Conservation (phyloP, 2,329 filamentous ascomycete species). For the Rhynchosporium secalis region DNA sequence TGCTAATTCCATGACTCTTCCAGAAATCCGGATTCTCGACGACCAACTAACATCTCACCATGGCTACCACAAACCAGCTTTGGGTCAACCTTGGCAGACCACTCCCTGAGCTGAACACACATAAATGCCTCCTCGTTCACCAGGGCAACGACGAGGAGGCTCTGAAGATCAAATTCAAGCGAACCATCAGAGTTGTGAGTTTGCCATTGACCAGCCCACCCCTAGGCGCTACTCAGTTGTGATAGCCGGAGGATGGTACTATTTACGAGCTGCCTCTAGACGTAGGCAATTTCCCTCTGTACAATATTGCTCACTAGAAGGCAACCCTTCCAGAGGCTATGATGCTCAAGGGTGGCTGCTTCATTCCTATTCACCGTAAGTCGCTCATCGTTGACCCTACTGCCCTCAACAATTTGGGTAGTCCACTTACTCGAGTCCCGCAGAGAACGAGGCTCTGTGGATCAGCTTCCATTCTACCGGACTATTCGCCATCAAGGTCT, state of each 20-base stretch:
- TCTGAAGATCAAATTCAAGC: constrained; percentile 13
- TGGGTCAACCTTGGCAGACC: not conserved
- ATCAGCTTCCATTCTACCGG: constrained; percentile 38
- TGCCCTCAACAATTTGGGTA: not conserved
- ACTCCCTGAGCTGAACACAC: not conserved
- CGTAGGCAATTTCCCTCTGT: constrained; percentile 13
- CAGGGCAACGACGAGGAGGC: constrained; percentile 1
- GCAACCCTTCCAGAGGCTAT: constrained; percentile 9
- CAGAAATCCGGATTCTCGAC: too few relatives aligned
- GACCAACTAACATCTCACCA: not conserved
- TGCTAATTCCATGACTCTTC: too few relatives aligned
- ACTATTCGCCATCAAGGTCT: too few relatives aligned
- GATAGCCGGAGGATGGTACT: constrained; percentile 11
- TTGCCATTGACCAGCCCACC: not conserved
- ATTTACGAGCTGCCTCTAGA: constrained; percentile 13
- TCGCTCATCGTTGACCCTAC: not conserved
- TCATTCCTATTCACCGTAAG: constrained; percentile 40
- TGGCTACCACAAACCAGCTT: not conserved
- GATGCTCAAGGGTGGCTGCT: constrained; percentile 13
- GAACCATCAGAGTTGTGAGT: constrained; percentile 11
- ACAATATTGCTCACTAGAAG: constrained; percentile 2
- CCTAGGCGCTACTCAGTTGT: not conserved
- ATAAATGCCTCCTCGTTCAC: constrained; percentile 6
- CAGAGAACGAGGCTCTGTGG: constrained; percentile 47
- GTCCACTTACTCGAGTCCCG: not conserved